Evolutionary conservation across 305 asterid genomes (phyloP).

Genomic region (Andrographis paniculata): DNA sequence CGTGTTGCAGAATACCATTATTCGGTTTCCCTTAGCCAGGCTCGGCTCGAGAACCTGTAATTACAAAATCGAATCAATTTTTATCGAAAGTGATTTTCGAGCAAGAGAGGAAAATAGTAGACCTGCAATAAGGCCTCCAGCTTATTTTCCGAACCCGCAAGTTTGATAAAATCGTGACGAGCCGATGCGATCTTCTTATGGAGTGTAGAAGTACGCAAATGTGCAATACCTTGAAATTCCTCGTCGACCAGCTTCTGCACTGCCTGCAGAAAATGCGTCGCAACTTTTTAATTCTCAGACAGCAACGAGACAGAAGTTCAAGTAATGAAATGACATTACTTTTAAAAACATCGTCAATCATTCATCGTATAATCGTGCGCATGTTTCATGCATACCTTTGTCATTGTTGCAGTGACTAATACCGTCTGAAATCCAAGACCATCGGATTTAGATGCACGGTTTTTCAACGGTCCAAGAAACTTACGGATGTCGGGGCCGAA

Average conservation of each 20-base stretch:
- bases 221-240: conserved; percentile 86
- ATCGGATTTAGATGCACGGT: conserved; percentile 64
- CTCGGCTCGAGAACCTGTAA: conserved; percentile 97
- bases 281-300: conserved; percentile 12
- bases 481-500: conserved; percentile 96
- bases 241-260: conserved; percentile 88
- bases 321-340: too few relatives aligned
- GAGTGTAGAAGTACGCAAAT: conserved; percentile 83
- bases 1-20: conserved; percentile 97
- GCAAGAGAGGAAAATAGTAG: too few relatives aligned
- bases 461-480: conserved; percentile 80
- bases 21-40: conserved; percentile 91
- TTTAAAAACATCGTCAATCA: too few relatives aligned
- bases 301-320: neutral
- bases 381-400: conserved; percentile 68
- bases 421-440: conserved; percentile 83
- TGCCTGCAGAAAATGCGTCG: conserved; percentile 40
- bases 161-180: conserved; percentile 92
- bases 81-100: conserved; percentile 12
- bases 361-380: too few relatives aligned
- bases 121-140: conserved; percentile 97
- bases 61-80: conserved; percentile 15
- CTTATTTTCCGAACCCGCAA: conserved; percentile 95
- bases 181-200: conserved; percentile 95
- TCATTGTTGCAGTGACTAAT: conserved; percentile 96